Evolutionary conservation across 345 rosid genomes (phyloP).

Genomic region (Mangifera indica): DNA sequence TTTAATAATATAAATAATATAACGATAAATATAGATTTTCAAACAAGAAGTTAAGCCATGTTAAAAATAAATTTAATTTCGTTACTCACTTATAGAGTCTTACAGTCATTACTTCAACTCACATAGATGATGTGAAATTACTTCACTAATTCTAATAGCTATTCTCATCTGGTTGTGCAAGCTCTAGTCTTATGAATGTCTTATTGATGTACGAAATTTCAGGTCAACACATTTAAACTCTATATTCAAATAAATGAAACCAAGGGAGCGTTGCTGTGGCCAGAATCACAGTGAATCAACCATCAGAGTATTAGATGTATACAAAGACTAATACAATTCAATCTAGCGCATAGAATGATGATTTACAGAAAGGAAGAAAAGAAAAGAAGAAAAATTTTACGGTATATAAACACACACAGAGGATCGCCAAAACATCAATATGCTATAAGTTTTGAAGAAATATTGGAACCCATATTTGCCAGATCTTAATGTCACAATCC

Average conservation of each 20-base stretch:
- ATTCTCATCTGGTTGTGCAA: too few species aligned
- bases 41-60: too few species aligned
- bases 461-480: slow-evolving; percentile 34
- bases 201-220: too few species aligned
- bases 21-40: too few species aligned
- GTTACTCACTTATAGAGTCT: too few species aligned
- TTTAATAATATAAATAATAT: too few species aligned
- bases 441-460: slow-evolving; percentile 3
- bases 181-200: too few species aligned
- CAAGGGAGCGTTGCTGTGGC: too few species aligned
- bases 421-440: background rate
- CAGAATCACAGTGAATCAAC: background rate
- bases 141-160: too few species aligned
- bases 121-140: too few species aligned
- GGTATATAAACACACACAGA: background rate
- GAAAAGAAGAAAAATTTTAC: background rate
- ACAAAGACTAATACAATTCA: slow-evolving; percentile 2
- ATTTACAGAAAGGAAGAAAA: background rate
- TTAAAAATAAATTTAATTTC: too few species aligned
- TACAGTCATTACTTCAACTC: too few species aligned
- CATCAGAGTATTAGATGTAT: background rate
- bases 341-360: background rate
- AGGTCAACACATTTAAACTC: background rate
- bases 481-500: slow-evolving; percentile 57
- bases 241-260: background rate